phyloP scores from a whole-genome alignment of 2,329 filamentous ascomycete species.

The Dothideomycetes sp. region DNA sequence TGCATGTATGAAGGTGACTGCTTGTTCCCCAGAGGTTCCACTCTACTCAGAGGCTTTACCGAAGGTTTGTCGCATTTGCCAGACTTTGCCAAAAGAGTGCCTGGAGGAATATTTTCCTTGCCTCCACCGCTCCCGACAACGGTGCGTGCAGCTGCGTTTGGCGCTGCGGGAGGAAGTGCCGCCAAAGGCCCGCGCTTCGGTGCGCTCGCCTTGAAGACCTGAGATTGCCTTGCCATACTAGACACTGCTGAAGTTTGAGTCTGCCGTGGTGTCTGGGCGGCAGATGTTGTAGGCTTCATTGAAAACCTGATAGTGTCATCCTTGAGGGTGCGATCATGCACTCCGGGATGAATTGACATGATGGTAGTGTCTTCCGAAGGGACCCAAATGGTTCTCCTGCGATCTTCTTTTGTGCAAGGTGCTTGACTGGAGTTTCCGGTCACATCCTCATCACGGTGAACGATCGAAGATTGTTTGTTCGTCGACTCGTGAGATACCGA shows the following conservation, averaged over 20 bases:
- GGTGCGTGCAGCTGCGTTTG: neutral
- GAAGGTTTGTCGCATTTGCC: conserved; percentile 2
- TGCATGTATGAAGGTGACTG: neutral
- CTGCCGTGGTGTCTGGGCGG: neutral
- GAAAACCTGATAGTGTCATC: conserved; percentile 24
- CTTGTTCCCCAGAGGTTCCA: neutral
- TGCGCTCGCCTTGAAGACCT: conserved; percentile 15
- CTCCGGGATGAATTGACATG: conserved; percentile 43
- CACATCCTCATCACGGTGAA: neutral
- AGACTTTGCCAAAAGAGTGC: conserved; percentile 15
- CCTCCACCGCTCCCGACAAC: conserved; percentile 31
- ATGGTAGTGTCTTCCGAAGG: conserved; percentile 44
- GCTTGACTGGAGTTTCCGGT: too few relatives aligned
- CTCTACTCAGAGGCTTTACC: neutral
- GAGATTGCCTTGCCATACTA: too few relatives aligned
- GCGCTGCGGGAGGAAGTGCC: conserved; percentile 34
- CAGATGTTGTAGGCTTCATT: neutral
- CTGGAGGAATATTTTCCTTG: conserved; percentile 55
- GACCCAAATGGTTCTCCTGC: conserved; percentile 42
- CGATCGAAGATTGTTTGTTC: neutral
- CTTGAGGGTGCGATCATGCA: conserved; percentile 23
- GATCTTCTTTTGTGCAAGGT: conserved; percentile 33
- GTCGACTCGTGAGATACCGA: neutral
- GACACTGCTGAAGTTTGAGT: too few relatives aligned
- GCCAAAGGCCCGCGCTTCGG: conserved; percentile 28